phyloP scores from a whole-genome alignment of 805 yeast genomes.

The Cyberlindnera saturnus region DNA sequence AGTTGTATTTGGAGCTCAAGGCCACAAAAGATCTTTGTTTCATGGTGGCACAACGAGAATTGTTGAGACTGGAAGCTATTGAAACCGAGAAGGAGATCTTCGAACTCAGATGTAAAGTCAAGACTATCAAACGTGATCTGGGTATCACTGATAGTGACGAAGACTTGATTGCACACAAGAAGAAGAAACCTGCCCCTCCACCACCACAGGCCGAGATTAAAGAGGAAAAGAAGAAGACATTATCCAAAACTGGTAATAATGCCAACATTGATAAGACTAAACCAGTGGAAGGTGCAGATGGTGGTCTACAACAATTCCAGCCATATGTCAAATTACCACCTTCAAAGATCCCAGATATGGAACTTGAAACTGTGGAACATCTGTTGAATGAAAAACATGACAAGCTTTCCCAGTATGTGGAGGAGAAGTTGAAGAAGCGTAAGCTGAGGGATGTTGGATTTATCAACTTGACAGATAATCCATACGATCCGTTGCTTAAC shows the following conservation, averaged over 20 bases:
- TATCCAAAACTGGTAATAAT: slow-evolving; percentile 14
- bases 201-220: slow-evolving; percentile 5
- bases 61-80: slow-evolving; percentile 52
- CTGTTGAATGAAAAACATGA: slow-evolving; percentile 69
- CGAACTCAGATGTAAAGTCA: slow-evolving; percentile 65
- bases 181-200: slow-evolving; percentile 38
- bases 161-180: slow-evolving; percentile 71
- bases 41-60: slow-evolving; percentile 70
- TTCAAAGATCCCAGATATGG: slow-evolving; percentile 90
- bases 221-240: slow-evolving; percentile 16
- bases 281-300: slow-evolving; percentile 17
- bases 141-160: slow-evolving; percentile 83
- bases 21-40: slow-evolving; percentile 66
- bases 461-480: slow-evolving; percentile 83
- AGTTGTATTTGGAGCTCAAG: slow-evolving; percentile 69
- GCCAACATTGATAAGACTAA: slow-evolving; percentile 14
- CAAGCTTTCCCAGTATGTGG: slow-evolving; percentile 76
- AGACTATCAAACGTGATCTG: slow-evolving; percentile 65
- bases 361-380: slow-evolving; percentile 73
- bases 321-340: slow-evolving; percentile 86
- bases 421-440: slow-evolving; percentile 72
- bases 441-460: slow-evolving; percentile 59
- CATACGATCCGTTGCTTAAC: slow-evolving; percentile 74
- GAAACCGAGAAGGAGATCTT: slow-evolving; percentile 64
- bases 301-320: slow-evolving; percentile 35